Percentiles rank a stretch among this genome's conserved stretches.
Conservation (phyloP, 2,329 filamentous ascomycete genomes). For the Neospermospora avenae region DNA sequence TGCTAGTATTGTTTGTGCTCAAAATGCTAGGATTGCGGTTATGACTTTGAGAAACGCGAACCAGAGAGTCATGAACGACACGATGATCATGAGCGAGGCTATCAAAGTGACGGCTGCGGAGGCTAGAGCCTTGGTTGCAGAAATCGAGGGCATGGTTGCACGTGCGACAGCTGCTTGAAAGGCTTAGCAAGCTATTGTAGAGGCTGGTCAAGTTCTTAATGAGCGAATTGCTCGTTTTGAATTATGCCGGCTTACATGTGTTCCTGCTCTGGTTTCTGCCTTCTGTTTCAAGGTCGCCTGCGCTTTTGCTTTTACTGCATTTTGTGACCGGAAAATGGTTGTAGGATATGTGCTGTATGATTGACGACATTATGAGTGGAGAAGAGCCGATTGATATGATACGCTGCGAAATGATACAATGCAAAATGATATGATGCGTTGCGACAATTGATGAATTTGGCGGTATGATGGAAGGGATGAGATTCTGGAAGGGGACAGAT, state of each 20-base stretch:
- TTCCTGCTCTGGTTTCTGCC: not conserved
- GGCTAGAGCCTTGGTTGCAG: not conserved
- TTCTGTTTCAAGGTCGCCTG: not conserved
- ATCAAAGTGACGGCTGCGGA: not conserved
- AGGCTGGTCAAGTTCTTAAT: too few species aligned
- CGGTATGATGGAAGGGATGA: not conserved
- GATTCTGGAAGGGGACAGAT: not conserved
- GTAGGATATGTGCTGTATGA: not conserved
- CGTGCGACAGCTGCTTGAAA: not conserved
- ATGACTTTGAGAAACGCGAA: not conserved
- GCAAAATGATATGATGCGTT: not conserved
- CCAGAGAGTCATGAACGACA: not conserved
- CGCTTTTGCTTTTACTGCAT: not conserved
- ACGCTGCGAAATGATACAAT: not conserved
- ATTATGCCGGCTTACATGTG: not conserved
- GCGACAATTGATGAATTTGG: not conserved
- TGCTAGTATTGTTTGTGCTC: not conserved
- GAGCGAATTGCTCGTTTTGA: not conserved
- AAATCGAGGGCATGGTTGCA: not conserved
- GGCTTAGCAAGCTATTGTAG: not conserved
- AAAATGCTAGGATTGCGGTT: not conserved
- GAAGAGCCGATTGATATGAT: not conserved
- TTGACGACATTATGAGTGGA: not conserved
- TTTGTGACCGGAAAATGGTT: not conserved
- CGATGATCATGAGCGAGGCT: not conserved